Evolutionary conservation across 1,284 basidiomycete genomes (phyloP).

Genomic region (Phlebopus sp.): DNA sequence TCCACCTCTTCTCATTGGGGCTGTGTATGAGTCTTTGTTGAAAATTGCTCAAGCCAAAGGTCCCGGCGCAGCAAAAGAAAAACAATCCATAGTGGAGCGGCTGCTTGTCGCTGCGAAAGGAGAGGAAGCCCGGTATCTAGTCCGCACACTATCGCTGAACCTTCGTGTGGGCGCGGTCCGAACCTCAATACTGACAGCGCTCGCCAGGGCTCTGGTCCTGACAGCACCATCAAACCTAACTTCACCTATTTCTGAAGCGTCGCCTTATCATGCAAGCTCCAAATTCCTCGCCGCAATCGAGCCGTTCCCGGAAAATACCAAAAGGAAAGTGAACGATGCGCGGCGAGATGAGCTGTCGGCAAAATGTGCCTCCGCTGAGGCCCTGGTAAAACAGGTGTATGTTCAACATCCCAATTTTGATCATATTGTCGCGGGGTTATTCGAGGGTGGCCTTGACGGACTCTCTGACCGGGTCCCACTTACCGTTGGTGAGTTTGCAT

Average conservation of each 20-base stretch:
- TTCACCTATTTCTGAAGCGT: conserved; percentile 22
- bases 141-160: conserved; percentile 79
- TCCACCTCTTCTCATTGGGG: conserved; percentile 60
- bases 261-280: conserved; percentile 37
- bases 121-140: conserved; percentile 84
- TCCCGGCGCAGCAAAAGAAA: conserved; percentile 70
- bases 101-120: conserved; percentile 82
- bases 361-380: conserved; percentile 57
- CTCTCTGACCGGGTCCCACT: conserved; percentile 69
- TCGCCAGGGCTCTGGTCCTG: conserved; percentile 80
- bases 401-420: conserved; percentile 89
- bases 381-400: conserved; percentile 71
- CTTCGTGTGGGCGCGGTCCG: conserved; percentile 87
- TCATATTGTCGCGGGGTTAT: conserved; percentile 68
- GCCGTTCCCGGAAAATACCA: conserved; percentile 35
- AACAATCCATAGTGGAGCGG: conserved; percentile 78
- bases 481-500: conserved; percentile 61
- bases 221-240: conserved; percentile 39
- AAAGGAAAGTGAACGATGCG: conserved; percentile 44
- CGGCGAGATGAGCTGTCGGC: conserved; percentile 45
- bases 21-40: conserved; percentile 65
- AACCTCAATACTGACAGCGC: conserved; percentile 77
- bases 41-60: conserved; percentile 70
- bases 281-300: conserved; percentile 40
- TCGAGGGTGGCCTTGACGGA: conserved; percentile 58